A percentile compares a stretch with the other conserved stretches of the same genome.
Evolutionary conservation across 1,284 basidiomycete genomes (phyloP).

Genomic region (Coriolopsis trogii): DNA sequence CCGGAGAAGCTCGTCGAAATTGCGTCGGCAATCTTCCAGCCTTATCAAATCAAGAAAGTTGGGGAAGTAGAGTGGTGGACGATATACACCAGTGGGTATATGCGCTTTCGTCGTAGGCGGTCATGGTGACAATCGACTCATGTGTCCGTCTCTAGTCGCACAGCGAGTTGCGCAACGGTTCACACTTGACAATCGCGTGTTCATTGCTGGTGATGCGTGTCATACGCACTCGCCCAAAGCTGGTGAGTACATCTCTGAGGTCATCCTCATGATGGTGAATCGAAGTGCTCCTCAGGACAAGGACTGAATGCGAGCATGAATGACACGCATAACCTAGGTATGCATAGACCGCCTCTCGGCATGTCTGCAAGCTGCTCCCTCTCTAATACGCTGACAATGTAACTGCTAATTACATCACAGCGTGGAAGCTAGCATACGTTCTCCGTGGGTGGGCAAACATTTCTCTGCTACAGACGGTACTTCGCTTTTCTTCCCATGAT

Average conservation of each 20-base stretch:
- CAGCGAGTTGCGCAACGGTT: conserved; percentile 77
- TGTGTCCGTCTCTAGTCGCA: conserved; percentile 46
- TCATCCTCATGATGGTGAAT: not conserved
- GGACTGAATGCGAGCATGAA: conserved; percentile 82
- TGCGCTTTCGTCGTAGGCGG: not conserved
- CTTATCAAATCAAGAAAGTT: conserved; percentile 65
- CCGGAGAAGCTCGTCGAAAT: conserved; percentile 67
- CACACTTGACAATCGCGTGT: conserved; percentile 68
- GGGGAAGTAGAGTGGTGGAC: conserved; percentile 80
- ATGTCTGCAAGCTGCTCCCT: not conserved
- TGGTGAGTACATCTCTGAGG: conserved; percentile 22
- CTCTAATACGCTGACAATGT: not conserved
- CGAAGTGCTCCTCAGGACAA: conserved; percentile 48
- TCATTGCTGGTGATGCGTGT: conserved; percentile 82
- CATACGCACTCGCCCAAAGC: conserved; percentile 86
- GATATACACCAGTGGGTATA: conserved; percentile 58
- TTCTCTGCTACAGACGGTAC: conserved; percentile 71
- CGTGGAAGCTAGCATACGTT: conserved; percentile 80
- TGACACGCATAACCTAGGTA: conserved; percentile 78
- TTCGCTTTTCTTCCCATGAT: conserved; percentile 26
- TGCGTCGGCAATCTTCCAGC: conserved; percentile 66
- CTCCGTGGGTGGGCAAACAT: conserved; percentile 70
- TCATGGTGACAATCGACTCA: not conserved
- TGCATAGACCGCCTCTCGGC: conserved; percentile 2
- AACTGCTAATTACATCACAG: conserved; percentile 42